A percentile compares a stretch with the other conserved stretches of the same genome.
These are phyloP conservation scores for Linum lewisii DNA, from an alignment of 345 rosid species.

Conservation along the genomic window DNA sequence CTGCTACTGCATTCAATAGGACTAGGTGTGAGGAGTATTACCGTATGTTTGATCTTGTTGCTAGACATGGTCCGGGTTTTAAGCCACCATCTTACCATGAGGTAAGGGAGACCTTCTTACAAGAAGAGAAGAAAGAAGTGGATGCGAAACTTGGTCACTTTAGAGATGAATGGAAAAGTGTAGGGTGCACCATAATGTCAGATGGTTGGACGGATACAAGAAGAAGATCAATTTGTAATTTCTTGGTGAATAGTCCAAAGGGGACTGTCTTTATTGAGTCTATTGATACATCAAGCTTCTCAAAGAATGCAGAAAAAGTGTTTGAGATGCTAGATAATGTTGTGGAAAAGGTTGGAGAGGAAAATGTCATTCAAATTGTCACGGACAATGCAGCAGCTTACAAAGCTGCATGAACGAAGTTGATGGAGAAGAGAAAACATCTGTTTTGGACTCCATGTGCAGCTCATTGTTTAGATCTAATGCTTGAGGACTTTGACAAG, in stretches of 20 bases:
- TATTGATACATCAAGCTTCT: conserved; percentile 1
- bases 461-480: neutral
- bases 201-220: conserved; percentile 6
- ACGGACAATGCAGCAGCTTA: conserved; percentile 8
- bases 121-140: neutral
- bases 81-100: neutral
- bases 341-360: neutral
- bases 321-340: conserved; percentile 3
- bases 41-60: neutral
- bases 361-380: conserved; percentile 7
- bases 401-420: neutral
- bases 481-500: conserved; percentile 6
- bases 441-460: conserved; percentile 6
- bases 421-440: conserved; percentile 2
- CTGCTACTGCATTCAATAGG: conserved; percentile 6
- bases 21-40: neutral
- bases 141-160: neutral
- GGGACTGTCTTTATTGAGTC: conserved; percentile 4
- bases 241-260: conserved; percentile 4
- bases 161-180: neutral
- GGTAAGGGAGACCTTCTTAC: neutral
- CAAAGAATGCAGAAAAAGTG: neutral
- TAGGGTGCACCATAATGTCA: neutral
- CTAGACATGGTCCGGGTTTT: neutral
- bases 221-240: neutral